phyloP scores from a whole-genome alignment of 2,329 filamentous ascomycete species.

The Thielaviopsis populi region DNA sequence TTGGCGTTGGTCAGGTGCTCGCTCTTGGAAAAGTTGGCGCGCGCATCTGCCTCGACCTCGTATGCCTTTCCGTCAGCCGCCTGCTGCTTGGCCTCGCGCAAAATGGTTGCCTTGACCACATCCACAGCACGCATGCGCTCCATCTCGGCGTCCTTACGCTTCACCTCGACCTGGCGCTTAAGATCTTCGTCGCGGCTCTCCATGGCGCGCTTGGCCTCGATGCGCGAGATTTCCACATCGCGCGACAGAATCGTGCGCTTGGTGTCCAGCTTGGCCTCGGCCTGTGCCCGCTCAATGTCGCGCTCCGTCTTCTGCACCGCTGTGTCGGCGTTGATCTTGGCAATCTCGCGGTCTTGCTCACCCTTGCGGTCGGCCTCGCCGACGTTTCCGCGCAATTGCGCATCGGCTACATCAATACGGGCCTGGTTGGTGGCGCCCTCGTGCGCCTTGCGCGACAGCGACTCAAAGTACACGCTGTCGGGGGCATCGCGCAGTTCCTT shows the following conservation, averaged over 20 bases:
- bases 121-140: conserved; percentile 64
- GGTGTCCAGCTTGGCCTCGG: conserved; percentile 61
- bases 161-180: conserved; percentile 61
- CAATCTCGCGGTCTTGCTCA: conserved; percentile 69
- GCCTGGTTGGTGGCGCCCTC: conserved; percentile 75
- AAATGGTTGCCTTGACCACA: conserved; percentile 62
- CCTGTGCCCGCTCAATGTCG: conserved; percentile 64
- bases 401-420: conserved; percentile 39
- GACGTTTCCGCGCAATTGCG: conserved; percentile 51
- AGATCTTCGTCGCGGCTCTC: conserved; percentile 68
- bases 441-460: conserved; percentile 67
- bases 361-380: conserved; percentile 66
- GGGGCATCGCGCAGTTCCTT: conserved; percentile 77
- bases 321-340: conserved; percentile 76
- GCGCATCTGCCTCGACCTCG: conserved; percentile 47
- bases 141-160: conserved; percentile 63
- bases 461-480: conserved; percentile 69
- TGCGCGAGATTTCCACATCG: conserved; percentile 60
- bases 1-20: conserved; percentile 38
- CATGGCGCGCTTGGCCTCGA: conserved; percentile 56
- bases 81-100: conserved; percentile 52
- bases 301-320: conserved; percentile 73
- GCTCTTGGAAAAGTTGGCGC: conserved; percentile 37
- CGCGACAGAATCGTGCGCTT: conserved; percentile 57
- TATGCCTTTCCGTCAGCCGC: conserved; percentile 51